A percentile compares a stretch with the other conserved stretches of the same genome.
phyloP scores from a whole-genome alignment of 371 early-diverging fungal species.

The Mortierella sp. region DNA sequence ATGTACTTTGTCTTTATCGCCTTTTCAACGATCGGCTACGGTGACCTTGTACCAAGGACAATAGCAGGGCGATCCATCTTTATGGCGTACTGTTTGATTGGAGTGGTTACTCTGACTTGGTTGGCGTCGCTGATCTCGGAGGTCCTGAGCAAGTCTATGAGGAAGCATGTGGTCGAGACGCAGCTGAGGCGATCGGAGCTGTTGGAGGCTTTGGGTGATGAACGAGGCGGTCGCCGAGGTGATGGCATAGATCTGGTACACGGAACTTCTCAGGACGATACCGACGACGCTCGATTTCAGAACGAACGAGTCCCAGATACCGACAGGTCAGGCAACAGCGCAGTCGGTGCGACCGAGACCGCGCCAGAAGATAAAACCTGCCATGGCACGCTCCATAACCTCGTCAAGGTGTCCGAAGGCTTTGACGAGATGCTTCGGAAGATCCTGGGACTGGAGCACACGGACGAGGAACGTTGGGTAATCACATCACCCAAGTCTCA shows the following conservation, averaged over 20 bases:
- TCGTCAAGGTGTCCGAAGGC: slow-evolving; percentile 26
- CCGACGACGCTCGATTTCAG: not conserved
- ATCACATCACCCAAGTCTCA: too few relatives aligned
- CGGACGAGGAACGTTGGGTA: not conserved
- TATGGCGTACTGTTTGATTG: slow-evolving; percentile 33
- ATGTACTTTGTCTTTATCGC: slow-evolving; percentile 36
- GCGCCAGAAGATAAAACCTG: not conserved
- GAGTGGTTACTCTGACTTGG: slow-evolving; percentile 43
- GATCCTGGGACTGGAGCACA: slow-evolving; percentile 16
- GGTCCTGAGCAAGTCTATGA: slow-evolving; percentile 39
- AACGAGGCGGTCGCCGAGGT: not conserved
- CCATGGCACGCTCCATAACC: slow-evolving; percentile 26
- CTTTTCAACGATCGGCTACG: slow-evolving; percentile 43
- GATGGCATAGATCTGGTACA: slow-evolving; percentile 2
- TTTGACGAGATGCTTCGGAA: slow-evolving; percentile 33
- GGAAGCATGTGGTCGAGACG: slow-evolving; percentile 39
- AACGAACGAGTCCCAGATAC: not conserved
- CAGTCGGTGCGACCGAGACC: not conserved
- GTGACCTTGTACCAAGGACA: slow-evolving; percentile 34
- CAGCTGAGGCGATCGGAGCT: slow-evolving; percentile 27
- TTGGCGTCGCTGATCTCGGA: slow-evolving; percentile 45
- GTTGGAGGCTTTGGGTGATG: slow-evolving; percentile 14
- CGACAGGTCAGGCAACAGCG: not conserved
- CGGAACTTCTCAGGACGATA: not conserved
- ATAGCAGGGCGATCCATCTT: slow-evolving; percentile 38